Base-by-base conservation (phyloP, 2,329 filamentous ascomycete species). In the Cadophora gregata region DNA sequence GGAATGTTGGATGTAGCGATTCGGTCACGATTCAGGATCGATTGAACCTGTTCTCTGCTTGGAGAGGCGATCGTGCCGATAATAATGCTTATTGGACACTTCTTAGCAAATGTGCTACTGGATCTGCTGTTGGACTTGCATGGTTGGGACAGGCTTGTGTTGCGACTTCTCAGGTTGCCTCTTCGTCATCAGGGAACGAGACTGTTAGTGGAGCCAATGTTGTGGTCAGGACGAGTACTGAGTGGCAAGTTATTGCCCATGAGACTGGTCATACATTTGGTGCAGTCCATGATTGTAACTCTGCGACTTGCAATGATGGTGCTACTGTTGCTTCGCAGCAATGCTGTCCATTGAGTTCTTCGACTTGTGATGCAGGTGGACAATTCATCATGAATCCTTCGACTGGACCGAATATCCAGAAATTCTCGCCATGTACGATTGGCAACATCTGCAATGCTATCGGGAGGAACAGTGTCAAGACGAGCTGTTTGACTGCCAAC, bases 231-330 rank as follows among this genome's bases (percentile, higher is more conserved):
- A 97, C 93, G 0, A 84, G 86, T 25, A 90, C 88, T 3, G 94
- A 97, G 77, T 98, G 95, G 95, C 93, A 97, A 78, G 91, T 98
- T 66, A 93, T 98, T 79, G 95, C 95, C 33, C 95, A 98, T 77
- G 95, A 98, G 79, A 90, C 90, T 3, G 95, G 94, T 0, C 95
- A 98, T 78, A 98, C 93, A 0, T 98, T 97, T 78, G 95, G 95
- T 55, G 96, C 95, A 5, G 93, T 97, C 10, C 96, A 99, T 79
- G 96, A 99, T 79, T 99, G 96, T 79, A 91, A 88, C 2, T 77
- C 82, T 0, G 69, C 79, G n/a, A 85, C 90, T 2, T 98, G 95
- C 77, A 74, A 75, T 7, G 84, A 92, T 67, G 83, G 86, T 24
- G 86, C 87, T 45, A 80, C 81, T 1, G 84, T 89, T 70, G 83